Evolutionary conservation across 192 early-diverging fungal species (phyloP).

Genomic region (Podila horticola): DNA sequence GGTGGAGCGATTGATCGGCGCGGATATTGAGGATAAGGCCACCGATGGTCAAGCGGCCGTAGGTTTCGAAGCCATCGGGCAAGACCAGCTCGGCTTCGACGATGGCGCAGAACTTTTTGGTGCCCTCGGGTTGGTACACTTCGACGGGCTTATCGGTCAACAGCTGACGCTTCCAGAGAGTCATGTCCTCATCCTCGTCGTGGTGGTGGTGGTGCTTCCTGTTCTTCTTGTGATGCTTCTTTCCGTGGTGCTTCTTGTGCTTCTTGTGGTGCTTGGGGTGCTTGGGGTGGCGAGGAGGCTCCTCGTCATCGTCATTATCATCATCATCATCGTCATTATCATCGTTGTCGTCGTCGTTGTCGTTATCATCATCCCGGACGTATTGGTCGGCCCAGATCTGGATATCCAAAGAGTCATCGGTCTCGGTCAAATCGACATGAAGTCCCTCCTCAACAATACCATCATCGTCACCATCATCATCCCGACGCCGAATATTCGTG

Average conservation of each 20-base stretch:
- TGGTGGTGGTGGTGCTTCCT: conserved; percentile 12
- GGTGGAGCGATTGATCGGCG: background rate
- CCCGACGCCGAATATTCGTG: conserved; percentile 18
- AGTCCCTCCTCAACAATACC: conserved; percentile 15
- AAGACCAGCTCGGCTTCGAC: conserved; percentile 30
- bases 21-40: conserved; percentile 16
- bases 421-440: conserved; percentile 14
- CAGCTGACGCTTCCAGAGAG: background rate
- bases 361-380: background rate
- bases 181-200: conserved; percentile 3
- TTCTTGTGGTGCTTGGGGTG: conserved; percentile 18
- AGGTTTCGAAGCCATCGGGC: background rate
- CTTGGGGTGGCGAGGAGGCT: conserved; percentile 3
- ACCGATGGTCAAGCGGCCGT: conserved; percentile 7
- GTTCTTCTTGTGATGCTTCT: conserved; percentile 1
- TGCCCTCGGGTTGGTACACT: background rate
- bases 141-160: background rate
- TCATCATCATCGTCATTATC: background rate
- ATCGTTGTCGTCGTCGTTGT: background rate
- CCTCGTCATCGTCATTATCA: conserved; percentile 2
- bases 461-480: conserved; percentile 6
- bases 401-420: conserved; percentile 10
- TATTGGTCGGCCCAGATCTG: conserved; percentile 33
- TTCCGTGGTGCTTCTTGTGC: conserved; percentile 21
- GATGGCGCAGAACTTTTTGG: conserved; percentile 21